A percentile compares a stretch with the other conserved stretches of the same genome.
Conservation (phyloP, 306 rosid genomes). For the Prunus padus region DNA sequence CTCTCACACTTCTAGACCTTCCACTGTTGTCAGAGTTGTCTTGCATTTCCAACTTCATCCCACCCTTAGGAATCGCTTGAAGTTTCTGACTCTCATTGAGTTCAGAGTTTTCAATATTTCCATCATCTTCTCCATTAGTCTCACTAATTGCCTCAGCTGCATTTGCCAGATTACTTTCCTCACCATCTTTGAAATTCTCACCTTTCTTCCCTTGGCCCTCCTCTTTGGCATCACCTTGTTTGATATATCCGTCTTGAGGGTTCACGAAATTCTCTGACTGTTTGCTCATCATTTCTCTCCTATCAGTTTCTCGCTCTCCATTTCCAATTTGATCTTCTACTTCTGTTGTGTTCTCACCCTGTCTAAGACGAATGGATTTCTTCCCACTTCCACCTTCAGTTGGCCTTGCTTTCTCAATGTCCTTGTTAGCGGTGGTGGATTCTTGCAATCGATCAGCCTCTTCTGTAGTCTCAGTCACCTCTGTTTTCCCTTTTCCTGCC, state of each 20-base stretch:
- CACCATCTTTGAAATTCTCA: background rate
- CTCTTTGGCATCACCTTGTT: background rate
- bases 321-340: slow-evolving; percentile 19
- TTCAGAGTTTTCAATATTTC: slow-evolving; percentile 21
- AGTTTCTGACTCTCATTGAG: slow-evolving; percentile 15
- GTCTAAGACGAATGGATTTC: slow-evolving; percentile 9
- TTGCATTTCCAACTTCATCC: slow-evolving; percentile 17
- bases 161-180: slow-evolving; percentile 4
- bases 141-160: slow-evolving; percentile 3
- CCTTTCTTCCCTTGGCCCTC: slow-evolving; percentile 21
- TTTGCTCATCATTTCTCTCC: slow-evolving; percentile 17
- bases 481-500: slow-evolving; percentile 19
- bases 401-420: slow-evolving; percentile 11
- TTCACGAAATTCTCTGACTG: slow-evolving; percentile 16
- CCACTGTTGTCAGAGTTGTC: background rate
- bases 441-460: slow-evolving; percentile 1
- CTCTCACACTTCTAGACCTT: slow-evolving; percentile 12
- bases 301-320: background rate
- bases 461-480: background rate
- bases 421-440: slow-evolving; percentile 1
- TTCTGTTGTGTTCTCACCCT: slow-evolving; percentile 19
- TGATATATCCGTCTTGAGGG: slow-evolving; percentile 12
- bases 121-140: slow-evolving; percentile 3
- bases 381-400: slow-evolving; percentile 27
- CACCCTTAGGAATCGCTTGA: slow-evolving; percentile 13